Conservation (phyloP, 441 rosid genomes). For the Erodium texanum region DNA sequence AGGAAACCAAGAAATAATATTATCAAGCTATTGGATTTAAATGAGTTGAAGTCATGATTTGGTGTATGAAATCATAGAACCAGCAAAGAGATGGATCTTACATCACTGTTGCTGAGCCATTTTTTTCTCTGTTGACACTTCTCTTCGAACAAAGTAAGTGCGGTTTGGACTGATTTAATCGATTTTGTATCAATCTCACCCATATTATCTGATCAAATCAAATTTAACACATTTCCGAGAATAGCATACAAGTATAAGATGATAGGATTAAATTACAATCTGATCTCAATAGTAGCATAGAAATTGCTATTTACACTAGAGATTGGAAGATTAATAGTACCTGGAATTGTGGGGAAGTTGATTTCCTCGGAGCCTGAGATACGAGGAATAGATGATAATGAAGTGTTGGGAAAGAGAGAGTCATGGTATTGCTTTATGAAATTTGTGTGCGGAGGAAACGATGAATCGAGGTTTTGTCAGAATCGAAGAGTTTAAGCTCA, state of each 20-base stretch:
- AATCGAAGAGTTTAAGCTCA: not conserved
- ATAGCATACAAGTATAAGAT: no score
- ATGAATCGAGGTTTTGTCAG: not conserved
- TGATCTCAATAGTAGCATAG: no score
- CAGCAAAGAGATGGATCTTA: slow-evolving; percentile 4
- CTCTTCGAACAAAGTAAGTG: slow-evolving; percentile 35
- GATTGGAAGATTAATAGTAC: not conserved
- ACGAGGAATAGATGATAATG: not conserved
- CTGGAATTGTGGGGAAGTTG: not conserved
- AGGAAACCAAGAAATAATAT: not conserved
- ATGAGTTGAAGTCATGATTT: not conserved
- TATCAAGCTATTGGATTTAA: no score
- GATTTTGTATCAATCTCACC: slow-evolving; percentile 51
- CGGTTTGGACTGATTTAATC: slow-evolving; percentile 48
- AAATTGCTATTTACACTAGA: no score
- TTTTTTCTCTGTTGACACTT: slow-evolving; percentile 27
- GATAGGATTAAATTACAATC: no score
- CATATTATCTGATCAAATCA: slow-evolving; percentile 16
- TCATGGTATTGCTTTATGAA: not conserved
- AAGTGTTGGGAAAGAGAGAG: not conserved
- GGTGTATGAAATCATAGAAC: not conserved
- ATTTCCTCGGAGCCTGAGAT: not conserved
- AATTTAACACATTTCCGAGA: no score
- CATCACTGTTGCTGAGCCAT: slow-evolving; percentile 21
- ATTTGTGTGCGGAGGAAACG: not conserved